Conservation (phyloP, 305 asterid genomes). For the Solanum hybrid region DNA sequence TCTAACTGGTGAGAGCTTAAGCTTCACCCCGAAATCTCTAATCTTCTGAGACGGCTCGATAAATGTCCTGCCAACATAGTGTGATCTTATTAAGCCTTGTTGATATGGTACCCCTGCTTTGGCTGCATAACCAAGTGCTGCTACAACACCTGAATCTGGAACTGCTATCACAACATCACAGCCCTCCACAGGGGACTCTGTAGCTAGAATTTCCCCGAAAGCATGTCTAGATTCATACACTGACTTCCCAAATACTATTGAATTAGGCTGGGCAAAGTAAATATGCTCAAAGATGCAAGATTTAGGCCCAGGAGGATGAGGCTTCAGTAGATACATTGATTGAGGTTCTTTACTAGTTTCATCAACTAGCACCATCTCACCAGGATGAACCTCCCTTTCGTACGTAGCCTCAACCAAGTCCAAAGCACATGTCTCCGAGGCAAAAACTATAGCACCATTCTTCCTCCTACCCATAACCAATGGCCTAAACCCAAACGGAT, state of each 20-base stretch:
- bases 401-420: slow-evolving; percentile 23
- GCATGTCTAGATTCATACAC: slow-evolving; percentile 42
- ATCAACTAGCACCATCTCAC: slow-evolving; percentile 20
- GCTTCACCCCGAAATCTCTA: slow-evolving; percentile 78
- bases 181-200: slow-evolving; percentile 39
- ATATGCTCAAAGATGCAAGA: slow-evolving; percentile 63
- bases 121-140: slow-evolving; percentile 55
- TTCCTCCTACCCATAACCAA: slow-evolving; percentile 27
- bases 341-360: neutral
- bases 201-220: slow-evolving; percentile 46
- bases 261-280: slow-evolving; percentile 45
- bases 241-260: slow-evolving; percentile 44
- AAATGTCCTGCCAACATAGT: slow-evolving; percentile 75
- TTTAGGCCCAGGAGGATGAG: slow-evolving; percentile 35
- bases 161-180: slow-evolving; percentile 67
- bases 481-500: slow-evolving; percentile 22
- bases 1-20: slow-evolving; percentile 67
- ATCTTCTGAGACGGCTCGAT: slow-evolving; percentile 85
- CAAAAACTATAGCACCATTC: slow-evolving; percentile 16
- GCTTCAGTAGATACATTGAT: slow-evolving; percentile 10
- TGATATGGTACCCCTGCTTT: slow-evolving; percentile 34
- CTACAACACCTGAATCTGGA: slow-evolving; percentile 62
- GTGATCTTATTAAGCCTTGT: slow-evolving; percentile 12
- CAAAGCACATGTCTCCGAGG: slow-evolving; percentile 23
- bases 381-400: slow-evolving; percentile 21